Evolutionary conservation across 2,329 filamentous ascomycete species (phyloP).

Genomic region (Cladobotryum protrusum): DNA sequence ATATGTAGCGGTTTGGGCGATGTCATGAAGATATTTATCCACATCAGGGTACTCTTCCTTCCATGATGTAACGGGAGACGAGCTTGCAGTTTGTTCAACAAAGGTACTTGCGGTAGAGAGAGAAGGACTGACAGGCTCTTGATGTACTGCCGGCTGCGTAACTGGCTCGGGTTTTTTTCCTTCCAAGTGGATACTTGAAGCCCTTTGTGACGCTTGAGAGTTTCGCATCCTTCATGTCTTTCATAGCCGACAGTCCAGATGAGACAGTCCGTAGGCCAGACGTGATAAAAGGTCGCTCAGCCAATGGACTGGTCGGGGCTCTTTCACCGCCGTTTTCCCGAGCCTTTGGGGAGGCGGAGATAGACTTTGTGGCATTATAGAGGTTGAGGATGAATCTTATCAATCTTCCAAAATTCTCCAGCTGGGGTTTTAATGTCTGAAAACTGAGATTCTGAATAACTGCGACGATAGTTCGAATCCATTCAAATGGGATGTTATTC

Average conservation of each 20-base stretch:
- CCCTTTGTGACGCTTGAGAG: too few relatives aligned
- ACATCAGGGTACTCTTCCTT: too few relatives aligned
- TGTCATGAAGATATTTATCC: too few relatives aligned
- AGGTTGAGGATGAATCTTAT: background rate
- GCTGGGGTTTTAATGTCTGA: background rate
- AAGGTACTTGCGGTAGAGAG: too few relatives aligned
- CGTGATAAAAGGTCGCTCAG: background rate
- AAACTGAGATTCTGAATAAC: background rate
- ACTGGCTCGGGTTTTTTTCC: too few relatives aligned
- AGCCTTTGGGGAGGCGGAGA: background rate
- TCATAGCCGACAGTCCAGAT: background rate
- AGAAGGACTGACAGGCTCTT: too few relatives aligned
- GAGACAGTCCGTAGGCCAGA: background rate
- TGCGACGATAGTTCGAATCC: background rate
- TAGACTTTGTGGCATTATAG: background rate
- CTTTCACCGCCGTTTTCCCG: too few relatives aligned
- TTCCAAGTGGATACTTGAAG: too few relatives aligned
- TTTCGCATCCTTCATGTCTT: background rate
- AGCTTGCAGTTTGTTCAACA: too few relatives aligned
- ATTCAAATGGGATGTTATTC: background rate
- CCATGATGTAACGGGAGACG: too few relatives aligned
- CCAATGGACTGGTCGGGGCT: background rate
- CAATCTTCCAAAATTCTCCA: constrained; percentile 7
- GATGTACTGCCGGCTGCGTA: too few relatives aligned
- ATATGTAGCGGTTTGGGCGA: too few relatives aligned